Evolutionary conservation across 805 yeast species (phyloP), one percentile per base, ranked within the genome.

Genomic region (Candida railenensis): DNA sequence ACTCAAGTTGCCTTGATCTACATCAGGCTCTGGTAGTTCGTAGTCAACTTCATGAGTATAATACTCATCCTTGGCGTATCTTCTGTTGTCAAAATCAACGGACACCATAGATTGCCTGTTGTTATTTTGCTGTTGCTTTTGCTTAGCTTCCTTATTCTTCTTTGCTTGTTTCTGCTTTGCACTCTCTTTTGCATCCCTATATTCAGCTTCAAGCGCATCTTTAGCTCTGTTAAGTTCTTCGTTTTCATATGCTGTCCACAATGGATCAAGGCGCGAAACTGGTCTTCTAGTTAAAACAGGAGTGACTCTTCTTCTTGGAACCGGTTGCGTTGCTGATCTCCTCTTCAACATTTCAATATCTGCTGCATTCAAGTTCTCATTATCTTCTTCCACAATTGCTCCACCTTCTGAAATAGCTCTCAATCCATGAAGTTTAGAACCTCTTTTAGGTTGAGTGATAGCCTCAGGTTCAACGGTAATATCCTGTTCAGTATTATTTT

Each of bases 231-330:
- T 76, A 56, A 64, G 63, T 62, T 72, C 73, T 48, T 66, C 74
- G 63, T 69, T 73, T 50, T 78, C 80, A 55, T 76, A 77, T 3
- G 76, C 78, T 30, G 65, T 65, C 73, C 77, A 77, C 49, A 81
- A 68, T 22, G 85, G 85, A 58, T 80, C 85, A 43, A 80, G 66
- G 49, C 76, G 71, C 1, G 83, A 78, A 14, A 77, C 75, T 4
- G 85, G 85, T 48, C 81, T 70, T 48, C 83, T 73, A 2, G 81
- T 76, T 34, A 78, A 70, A 36, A 64, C 44, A 32, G 73, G 70
- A 43, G 64, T 61, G 46, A 53, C 58, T 51, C 73, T 62, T 43
- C 65, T 52, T 32, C 54, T 54, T 4, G 67, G 62, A 16, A 51
- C 54, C 2, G 76, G 77, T 50, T 66, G 72, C 5, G 82, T 74